phyloP scores from a whole-genome alignment of 257 asterid species.

The Solanum sejunctum region DNA sequence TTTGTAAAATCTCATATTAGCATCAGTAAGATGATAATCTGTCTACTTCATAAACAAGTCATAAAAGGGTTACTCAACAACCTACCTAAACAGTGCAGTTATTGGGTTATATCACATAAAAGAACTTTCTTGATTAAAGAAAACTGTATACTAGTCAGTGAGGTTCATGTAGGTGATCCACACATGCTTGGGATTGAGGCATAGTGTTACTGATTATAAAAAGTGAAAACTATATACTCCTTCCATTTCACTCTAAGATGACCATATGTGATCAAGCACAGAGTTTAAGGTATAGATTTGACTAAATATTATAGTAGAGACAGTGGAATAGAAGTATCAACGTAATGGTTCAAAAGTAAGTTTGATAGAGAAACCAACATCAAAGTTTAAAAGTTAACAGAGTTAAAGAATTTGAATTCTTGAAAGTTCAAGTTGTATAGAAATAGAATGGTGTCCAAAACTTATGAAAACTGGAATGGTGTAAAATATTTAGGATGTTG shows the following conservation, averaged over 20 bases:
- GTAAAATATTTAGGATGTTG: not conserved
- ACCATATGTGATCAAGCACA: not conserved
- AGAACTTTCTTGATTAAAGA: not conserved
- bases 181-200: not conserved
- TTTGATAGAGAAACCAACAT: not conserved
- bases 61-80: not conserved
- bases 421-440: not conserved
- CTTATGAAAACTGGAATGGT: not conserved
- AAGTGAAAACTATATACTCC: not conserved
- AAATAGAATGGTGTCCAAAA: not conserved
- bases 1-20: not conserved
- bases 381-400: not conserved
- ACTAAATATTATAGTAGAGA: not conserved
- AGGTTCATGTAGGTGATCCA: not conserved
- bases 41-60: not conserved
- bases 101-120: not conserved
- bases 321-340: not conserved
- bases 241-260: not conserved
- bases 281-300: not conserved
- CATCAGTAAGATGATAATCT: not conserved
- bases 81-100: not conserved
- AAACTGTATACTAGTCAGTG: not conserved
- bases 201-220: not conserved
- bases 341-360: not conserved
- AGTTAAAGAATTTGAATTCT: not conserved